Evolutionary conservation across 805 yeast genomes (phyloP), one percentile per base, ranked within the genome.

Genomic region (Komagataella ulmi): DNA sequence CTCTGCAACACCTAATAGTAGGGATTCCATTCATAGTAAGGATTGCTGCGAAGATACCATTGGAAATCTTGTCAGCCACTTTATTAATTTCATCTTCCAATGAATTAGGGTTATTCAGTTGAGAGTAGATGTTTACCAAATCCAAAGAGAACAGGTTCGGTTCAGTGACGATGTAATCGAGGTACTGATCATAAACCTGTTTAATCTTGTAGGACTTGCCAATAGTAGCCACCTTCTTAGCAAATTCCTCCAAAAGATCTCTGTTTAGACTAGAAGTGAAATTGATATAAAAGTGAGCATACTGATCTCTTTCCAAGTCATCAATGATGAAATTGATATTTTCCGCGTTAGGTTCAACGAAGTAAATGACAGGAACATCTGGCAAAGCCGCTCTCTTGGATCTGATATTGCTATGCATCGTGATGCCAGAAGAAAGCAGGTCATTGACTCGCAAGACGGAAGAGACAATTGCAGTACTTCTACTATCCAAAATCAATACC

Each of bases 301-400:
- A 93, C 57, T 81, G 80, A 55, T 87, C 95, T 46, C 71, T 70
- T 30, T 78, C 76, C 52, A 93, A 67, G 63, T 93, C 99, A 49
- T 78, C 75, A 8, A 87, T 76, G 44, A 93, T 85, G 36, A 68
- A 62, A 30, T 77, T 69, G 46, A 93, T 73, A 62, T 93, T 93
- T 49, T 79, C 91, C 24, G 75, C 70, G 0, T 93, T 85, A 5
- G 99, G 98, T 53, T 85, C 85, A 40, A 93, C 84, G 59, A 93
- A 91, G 67, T 93, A 93, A 48, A 93, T 79, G 3, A 81, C 98
- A 0, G 98, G 97, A 12, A 91, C 98, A 60, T 93, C 99, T 1
- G 95, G 90, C 50, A 93, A 73, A 1, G 91, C 77, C n/a, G 90
- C 79, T 55, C 99, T 74, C 53, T 76, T 79, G 48, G 88, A 74